Evolutionary conservation across 768 basidiomycete genomes (phyloP), one percentile per base, ranked within the genome.

Genomic region (Mycena indigotica): DNA sequence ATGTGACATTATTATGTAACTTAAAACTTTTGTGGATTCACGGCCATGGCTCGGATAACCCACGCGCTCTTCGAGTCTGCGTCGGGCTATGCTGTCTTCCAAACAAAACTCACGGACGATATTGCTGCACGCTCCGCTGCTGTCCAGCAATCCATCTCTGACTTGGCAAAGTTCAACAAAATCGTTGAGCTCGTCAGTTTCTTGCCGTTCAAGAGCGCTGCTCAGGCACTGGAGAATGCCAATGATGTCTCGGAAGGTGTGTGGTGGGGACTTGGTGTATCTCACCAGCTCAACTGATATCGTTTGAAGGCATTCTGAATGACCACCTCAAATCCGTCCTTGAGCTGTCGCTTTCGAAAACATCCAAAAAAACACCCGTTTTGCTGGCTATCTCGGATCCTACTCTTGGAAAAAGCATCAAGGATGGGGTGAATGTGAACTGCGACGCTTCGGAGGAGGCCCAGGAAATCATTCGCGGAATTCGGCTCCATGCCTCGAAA

Each of bases 171-270:
- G 73, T 98, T 98, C 72, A 80, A 84, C 57, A 95, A 93, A 79
- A 94, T 96, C 90, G 92, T 97, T 60, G 80, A 87, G 66, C 76
- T 98, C 69, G 71, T 89, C 72, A 94, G 91, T 71, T 98, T 98
- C 78, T 83, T 88, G 53, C 95, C 96, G 0, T 98, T 96, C 81
- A 93, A 92, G 73, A 94, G 80, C 58, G 93, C 95, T 23, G 94
- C 92, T 0, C 88, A 95, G 70, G 95, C 95, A 29, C 79, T 98
- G 64, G 94, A 98, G 77, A 98, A 97, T 65, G 88, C 89, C 51
- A 98, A 98, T 70, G 96, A 98, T 74, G 73, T 98, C 16, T 97
- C 95, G 10, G 95, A 98, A 80, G 94, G 96, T 94, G 59, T 28
- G 84, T 75, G 53, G n/a, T n/a, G n/a, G n/a, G n/a, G n/a, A n/a